Conservation (phyloP, 2,329 filamentous ascomycete species). For the Tolypocladium album region DNA sequence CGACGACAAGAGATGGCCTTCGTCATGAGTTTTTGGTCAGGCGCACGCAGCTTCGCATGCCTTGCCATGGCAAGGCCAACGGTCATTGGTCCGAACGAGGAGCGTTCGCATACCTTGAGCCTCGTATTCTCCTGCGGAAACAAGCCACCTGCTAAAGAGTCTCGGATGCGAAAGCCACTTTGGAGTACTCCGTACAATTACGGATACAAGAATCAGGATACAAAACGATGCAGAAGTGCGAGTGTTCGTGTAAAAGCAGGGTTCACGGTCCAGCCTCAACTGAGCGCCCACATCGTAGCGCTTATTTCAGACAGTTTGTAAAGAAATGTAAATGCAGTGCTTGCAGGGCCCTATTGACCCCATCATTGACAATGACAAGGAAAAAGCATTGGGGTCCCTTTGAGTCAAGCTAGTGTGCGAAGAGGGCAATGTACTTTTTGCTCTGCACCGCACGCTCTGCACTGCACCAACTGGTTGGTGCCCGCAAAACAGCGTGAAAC, state of each 20-base stretch:
- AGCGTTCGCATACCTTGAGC: not conserved
- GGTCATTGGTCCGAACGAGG: not conserved
- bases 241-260: not conserved
- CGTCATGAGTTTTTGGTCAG: not conserved
- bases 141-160: not conserved
- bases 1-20: not conserved
- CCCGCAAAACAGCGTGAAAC: not conserved
- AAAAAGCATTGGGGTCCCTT: not conserved
- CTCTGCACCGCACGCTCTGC: not conserved
- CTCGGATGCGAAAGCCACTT: not conserved
- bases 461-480: not conserved
- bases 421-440: not conserved
- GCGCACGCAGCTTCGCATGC: not conserved
- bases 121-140: not conserved
- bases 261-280: not conserved
- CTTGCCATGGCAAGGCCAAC: not conserved
- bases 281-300: not conserved
- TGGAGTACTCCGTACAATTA: no score
- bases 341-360: no score
- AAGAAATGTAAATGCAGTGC: no score
- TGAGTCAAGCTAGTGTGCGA: not conserved
- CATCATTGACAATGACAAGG: not conserved
- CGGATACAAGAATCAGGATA: no score
- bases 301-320: no score
- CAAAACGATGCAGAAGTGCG: not conserved